Conservation (phyloP, 495 filamentous ascomycete genomes). For the Daldinia childiae region DNA sequence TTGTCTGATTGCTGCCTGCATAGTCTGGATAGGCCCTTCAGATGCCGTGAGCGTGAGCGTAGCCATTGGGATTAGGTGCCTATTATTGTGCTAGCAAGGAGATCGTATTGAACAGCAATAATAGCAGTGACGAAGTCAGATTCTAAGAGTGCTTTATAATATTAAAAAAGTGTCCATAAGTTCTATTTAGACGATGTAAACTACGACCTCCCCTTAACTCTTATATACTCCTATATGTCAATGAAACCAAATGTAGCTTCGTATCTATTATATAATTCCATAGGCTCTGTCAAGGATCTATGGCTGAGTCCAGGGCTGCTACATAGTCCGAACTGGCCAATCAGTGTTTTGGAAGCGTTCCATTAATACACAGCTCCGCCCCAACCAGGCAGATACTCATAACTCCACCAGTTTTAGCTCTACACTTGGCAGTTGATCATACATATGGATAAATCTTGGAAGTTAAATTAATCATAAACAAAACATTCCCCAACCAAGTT, state of each 20-base stretch:
- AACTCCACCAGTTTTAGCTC: neutral
- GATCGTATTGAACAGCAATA: neutral
- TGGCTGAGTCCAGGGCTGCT: slow-evolving; percentile 8
- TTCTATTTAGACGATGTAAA: neutral
- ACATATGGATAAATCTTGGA: neutral
- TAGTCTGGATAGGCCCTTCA: neutral
- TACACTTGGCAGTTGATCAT: neutral
- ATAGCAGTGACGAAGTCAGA: too few relatives aligned
- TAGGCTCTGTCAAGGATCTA: neutral
- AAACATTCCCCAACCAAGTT: neutral
- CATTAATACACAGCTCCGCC: slow-evolving; percentile 11
- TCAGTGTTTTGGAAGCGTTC: neutral
- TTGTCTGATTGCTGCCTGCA: slow-evolving; percentile 12
- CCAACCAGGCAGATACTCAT: neutral
- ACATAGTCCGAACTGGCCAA: slow-evolving; percentile 36
- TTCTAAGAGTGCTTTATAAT: neutral
- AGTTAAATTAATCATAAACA: neutral
- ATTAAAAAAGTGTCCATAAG: neutral
- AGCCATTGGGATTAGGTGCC: slow-evolving; percentile 5
- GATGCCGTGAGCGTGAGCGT: neutral
- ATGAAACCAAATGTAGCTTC: neutral
- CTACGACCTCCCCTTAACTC: neutral
- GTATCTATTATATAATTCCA: neutral
- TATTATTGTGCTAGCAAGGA: neutral
- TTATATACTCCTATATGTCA: neutral